Base-by-base conservation (phyloP, 768 basidiomycete genomes). In the Amanita fuliginea region DNA sequence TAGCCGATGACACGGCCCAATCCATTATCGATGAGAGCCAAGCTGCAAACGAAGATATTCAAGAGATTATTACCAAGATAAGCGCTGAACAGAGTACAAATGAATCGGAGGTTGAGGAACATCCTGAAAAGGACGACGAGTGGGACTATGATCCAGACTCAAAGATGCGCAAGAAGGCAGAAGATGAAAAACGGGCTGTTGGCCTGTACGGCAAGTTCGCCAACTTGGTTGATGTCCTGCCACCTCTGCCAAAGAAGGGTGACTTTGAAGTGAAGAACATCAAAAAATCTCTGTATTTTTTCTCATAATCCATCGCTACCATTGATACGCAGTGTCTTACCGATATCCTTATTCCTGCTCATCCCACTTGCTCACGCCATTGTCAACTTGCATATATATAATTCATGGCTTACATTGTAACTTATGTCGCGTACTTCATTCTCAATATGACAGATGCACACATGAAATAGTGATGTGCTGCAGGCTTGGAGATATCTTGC, bases 271-370 rank as follows among this genome's bases (percentile, higher is more conserved):
- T 98, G 54, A 72, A 78, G 57, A 72, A 71, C 53, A 93, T 97
- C 66, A 84, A 84, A 62, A 66, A 79, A 51, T 89, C 86, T 37
- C 72, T 74, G 33, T 98, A 97, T 66, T 98, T 98, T 77, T 98
- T 97, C 75, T 94, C 93, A 37, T 96, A 36, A 28, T 26, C 13
- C 43, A 18, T 28, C 22, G n/a, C 22, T 33, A 4, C 34, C 24
- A 1, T 36, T n/a, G n/a, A n/a, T n/a, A n/a, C n/a, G n/a, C n/a
- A n/a, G n/a, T 18, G 35, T 22, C 11, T 47, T 49, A 14, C n/a
- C 42, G 14, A 39, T 49, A n/a, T 32, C 32, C 9, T 34, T 40
- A 11, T 33, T 11, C 16, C 21, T 18, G 32, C 16, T 21, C 18
- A 22, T 46, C 44, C 32, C 16, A 19, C 8, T 16, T 11, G 30